Base-by-base conservation (phyloP, 805 yeast genomes). In the Yarrowia yakushimensis region DNA sequence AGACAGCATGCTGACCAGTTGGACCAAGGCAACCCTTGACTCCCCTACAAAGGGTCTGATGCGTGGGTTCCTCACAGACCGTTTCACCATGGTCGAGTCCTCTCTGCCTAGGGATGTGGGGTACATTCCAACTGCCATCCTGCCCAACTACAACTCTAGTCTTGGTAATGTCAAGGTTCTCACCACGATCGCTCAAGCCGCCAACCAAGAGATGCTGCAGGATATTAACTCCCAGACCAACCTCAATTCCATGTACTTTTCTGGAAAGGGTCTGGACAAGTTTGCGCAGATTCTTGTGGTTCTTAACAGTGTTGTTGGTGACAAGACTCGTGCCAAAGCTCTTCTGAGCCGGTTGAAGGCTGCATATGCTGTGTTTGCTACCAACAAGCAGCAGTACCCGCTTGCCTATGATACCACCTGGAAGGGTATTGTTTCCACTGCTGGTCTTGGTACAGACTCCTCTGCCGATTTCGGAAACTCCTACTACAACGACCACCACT, bases 401-500 rank as follows among this genome's bases (percentile, higher is more conserved):
- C 78, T 90, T 69, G 79, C 79, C 1, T 90, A 90, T 69, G 96
- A 90, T 65, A 77, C 77, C 0, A 79, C 82, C 3, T 90, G 91
- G 90, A 84, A 82, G 66, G 97, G 97, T 1, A 68, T 90, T 7
- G 81, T 89, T 10, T 87, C 96, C 0, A 78, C 86, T 0, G 89
- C 90, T 0, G 84, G 82, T 4, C 60, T 72, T 23, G 78, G 74
- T 28, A 27, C 22, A 2, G 79, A 78, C 63, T 68, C 79, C 23
- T 71, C 78, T 28, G 83, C 83, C 27, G 97, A 91, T 75, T 90
- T 79, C 71, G 96, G 96, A 54, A 81, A 86, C 71, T 82, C 87
- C 25, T 87, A 82, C 71, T 89, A 88, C 74, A 88, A 88, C 67
- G 96, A 90, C 70, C 96, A 90, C 68, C 94, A 89, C 71, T 90